These are phyloP conservation scores for Venturia oleaginea DNA, from an alignment of 2,329 filamentous ascomycete genomes.

Conservation along the genomic window DNA sequence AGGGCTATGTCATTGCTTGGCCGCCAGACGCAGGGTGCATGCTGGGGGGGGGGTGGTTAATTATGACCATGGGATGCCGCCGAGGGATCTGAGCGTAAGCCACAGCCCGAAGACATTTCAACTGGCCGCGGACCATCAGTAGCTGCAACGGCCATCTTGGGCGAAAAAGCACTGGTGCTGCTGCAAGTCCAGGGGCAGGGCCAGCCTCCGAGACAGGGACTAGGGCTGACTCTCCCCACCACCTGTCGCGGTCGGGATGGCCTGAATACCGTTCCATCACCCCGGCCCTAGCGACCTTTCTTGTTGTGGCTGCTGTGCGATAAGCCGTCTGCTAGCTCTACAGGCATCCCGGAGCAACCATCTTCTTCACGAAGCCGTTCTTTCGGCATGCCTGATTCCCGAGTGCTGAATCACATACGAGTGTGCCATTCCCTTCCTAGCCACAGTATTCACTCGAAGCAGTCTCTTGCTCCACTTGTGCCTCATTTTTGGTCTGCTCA, in stretches of 20 bases:
- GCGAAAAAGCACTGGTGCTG: not conserved
- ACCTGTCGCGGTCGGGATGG: not conserved
- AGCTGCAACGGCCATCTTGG: not conserved
- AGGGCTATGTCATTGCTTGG: constrained; percentile 4
- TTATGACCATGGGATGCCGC: not conserved
- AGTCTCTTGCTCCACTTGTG: not conserved
- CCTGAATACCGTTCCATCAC: constrained; percentile 1
- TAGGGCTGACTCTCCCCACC: not conserved
- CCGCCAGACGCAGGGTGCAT: not conserved
- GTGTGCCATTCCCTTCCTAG: not conserved
- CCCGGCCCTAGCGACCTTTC: not conserved
- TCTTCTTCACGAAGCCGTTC: not conserved
- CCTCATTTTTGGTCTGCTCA: not conserved
- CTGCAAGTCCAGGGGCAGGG: not conserved
- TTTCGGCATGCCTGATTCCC: constrained; percentile 6
- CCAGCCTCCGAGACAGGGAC: not conserved
- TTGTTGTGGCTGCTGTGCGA: not conserved
- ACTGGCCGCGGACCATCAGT: not conserved
- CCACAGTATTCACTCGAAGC: not conserved
- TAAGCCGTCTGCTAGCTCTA: not conserved
- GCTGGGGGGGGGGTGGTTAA: not conserved
- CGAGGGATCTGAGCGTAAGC: not conserved
- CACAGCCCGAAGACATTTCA: not conserved
- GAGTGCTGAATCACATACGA: not conserved
- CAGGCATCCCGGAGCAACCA: not conserved